phyloP scores from a whole-genome alignment of 805 yeast species.

The Ogataea saltuana region DNA sequence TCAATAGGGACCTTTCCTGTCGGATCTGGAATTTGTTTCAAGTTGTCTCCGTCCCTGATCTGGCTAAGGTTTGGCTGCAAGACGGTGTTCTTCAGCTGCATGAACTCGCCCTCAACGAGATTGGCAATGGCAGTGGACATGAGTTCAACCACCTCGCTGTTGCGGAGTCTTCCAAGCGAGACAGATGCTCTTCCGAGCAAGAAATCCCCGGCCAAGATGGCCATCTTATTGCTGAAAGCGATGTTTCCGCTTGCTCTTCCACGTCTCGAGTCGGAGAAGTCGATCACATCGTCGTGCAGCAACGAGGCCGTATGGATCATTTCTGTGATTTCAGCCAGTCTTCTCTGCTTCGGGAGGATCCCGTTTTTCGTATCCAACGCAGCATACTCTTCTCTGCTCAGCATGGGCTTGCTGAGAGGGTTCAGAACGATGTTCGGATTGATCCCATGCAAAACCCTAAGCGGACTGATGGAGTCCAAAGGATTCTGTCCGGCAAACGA shows the following conservation, averaged over 20 bases:
- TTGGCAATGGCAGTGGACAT: constrained; percentile 96
- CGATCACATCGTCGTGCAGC: constrained; percentile 96
- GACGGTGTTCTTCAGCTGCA: constrained; percentile 96
- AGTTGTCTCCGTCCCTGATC: constrained; percentile 46
- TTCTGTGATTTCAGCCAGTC: constrained; percentile 96
- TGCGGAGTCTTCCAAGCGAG: constrained; percentile 86
- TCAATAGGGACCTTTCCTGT: constrained; percentile 64
- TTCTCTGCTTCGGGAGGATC: constrained; percentile 89
- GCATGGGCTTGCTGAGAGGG: constrained; percentile 82
- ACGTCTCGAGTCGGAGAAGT: constrained; percentile 82
- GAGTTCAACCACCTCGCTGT: constrained; percentile 96
- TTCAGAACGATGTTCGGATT: constrained; percentile 81
- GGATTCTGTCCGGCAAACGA: constrained; percentile 62
- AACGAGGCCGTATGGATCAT: constrained; percentile 97
- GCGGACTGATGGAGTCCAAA: constrained; percentile 71
- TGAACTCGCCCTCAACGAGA: constrained; percentile 96
- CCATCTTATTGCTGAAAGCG: constrained; percentile 96
- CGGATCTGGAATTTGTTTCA: constrained; percentile 50
- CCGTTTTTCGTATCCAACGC: constrained; percentile 62
- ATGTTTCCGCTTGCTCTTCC: constrained; percentile 90
- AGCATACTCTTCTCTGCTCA: constrained; percentile 55
- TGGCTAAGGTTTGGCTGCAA: constrained; percentile 49
- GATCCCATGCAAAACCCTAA: constrained; percentile 83
- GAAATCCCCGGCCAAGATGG: constrained; percentile 95
- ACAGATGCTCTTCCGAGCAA: constrained; percentile 94